Percentiles rank a stretch among this genome's conserved stretches.
phyloP scores from a whole-genome alignment of 208 protist species.

The Leishmania aethiopica region DNA sequence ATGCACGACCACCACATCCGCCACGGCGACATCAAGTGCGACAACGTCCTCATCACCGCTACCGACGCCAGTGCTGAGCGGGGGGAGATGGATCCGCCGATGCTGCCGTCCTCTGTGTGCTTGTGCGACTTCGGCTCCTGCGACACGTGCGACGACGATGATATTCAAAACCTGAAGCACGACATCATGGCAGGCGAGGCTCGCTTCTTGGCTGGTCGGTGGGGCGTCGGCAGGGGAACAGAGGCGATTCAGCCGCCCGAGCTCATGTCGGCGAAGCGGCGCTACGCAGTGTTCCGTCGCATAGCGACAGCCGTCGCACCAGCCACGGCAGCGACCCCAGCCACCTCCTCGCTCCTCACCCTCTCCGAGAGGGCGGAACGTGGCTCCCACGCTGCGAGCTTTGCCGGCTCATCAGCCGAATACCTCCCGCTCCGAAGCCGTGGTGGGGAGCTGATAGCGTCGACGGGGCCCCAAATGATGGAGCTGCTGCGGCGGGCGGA shows the following conservation, averaged over 20 bases:
- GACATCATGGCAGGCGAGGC: conserved; percentile 53
- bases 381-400: not conserved
- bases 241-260: conserved; percentile 87
- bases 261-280: conserved; percentile 53
- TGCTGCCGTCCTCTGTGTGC: conserved; percentile 50
- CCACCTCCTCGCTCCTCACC: not conserved
- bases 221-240: conserved; percentile 67
- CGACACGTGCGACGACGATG: conserved; percentile 67
- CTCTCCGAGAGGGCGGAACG: conserved; percentile 17
- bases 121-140: conserved; percentile 84
- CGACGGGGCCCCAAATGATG: conserved; percentile 23
- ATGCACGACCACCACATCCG: conserved; percentile 68
- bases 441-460: conserved; percentile 11
- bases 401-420: conserved; percentile 2
- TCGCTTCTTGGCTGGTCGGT: conserved; percentile 53
- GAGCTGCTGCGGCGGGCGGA: conserved; percentile 47
- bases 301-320: conserved; percentile 24
- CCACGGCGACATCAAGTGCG: conserved; percentile 82
- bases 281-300: conserved; percentile 49
- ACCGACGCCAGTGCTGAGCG: not conserved
- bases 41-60: conserved; percentile 72
- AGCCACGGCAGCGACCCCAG: not conserved
- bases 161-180: conserved; percentile 42
- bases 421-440: conserved; percentile 9
- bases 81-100: conserved; percentile 6